phyloP scores from a whole-genome alignment of 2,329 filamentous ascomycete genomes.

The Exserohilum rostratum region DNA sequence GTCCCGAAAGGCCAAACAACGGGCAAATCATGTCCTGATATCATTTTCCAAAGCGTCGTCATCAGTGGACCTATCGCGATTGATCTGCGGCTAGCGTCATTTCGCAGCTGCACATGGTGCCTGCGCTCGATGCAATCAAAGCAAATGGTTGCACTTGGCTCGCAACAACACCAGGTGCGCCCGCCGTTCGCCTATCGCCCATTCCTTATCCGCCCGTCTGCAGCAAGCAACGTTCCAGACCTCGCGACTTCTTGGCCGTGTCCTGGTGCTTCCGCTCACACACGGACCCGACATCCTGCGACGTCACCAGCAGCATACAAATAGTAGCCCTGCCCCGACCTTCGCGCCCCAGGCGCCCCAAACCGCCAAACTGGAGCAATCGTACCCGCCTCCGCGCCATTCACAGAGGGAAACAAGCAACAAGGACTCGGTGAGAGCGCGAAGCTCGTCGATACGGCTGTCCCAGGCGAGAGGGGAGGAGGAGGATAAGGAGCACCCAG shows the following conservation, averaged over 20 bases:
- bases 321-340: not conserved
- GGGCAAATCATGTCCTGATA: not conserved
- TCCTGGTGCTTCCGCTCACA: slow-evolving; percentile 10
- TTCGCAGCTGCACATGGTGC: slow-evolving; percentile 12
- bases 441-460: slow-evolving; percentile 41
- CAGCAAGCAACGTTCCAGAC: not conserved
- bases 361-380: slow-evolving; percentile 38
- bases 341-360: slow-evolving; percentile 17
- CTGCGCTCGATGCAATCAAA: slow-evolving; percentile 1
- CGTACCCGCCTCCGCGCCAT: slow-evolving; percentile 32
- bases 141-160: slow-evolving; percentile 3
- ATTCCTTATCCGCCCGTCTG: not conserved
- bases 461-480: slow-evolving; percentile 40
- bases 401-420: slow-evolving; percentile 40
- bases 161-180: slow-evolving; percentile 10
- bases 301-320: slow-evolving; percentile 8
- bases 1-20: not conserved
- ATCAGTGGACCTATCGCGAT: slow-evolving; percentile 24
- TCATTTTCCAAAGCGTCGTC: slow-evolving; percentile 20
- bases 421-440: slow-evolving; percentile 33
- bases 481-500: slow-evolving; percentile 26
- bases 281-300: slow-evolving; percentile 7
- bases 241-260: not conserved
- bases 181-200: slow-evolving; percentile 3
- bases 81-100: slow-evolving; percentile 21